Evolutionary conservation across 2,329 filamentous ascomycete genomes (phyloP).

Genomic region (Aschersonia sp.): DNA sequence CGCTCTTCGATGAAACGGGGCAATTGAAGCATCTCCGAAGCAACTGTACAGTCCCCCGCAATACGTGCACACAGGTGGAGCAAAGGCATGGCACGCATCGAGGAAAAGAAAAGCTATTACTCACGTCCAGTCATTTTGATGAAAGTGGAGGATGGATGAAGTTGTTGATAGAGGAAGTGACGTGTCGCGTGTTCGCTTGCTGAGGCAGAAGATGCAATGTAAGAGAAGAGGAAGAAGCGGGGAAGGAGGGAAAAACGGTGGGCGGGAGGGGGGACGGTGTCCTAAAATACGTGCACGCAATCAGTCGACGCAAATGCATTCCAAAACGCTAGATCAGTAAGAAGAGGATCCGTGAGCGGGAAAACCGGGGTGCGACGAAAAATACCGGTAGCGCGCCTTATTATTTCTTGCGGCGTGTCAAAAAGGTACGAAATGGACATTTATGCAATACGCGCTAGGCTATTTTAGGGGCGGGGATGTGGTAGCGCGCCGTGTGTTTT

Average conservation of each 20-base stretch:
- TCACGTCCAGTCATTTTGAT: conserved; percentile 62
- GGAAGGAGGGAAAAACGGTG: conserved; percentile 7
- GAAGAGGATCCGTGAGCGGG: neutral
- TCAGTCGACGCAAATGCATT: conserved; percentile 12
- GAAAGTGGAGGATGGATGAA: conserved; percentile 10
- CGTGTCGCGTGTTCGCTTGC: conserved; percentile 6
- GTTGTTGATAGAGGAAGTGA: neutral
- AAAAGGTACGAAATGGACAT: neutral
- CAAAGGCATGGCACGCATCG: neutral
- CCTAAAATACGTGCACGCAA: conserved; percentile 23
- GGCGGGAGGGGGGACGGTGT: conserved; percentile 9
- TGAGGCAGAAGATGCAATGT: conserved; percentile 8
- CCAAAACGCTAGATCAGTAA: conserved; percentile 8
- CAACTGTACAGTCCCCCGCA: neutral
- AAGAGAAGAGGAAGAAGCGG: conserved; percentile 7
- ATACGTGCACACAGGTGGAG: neutral
- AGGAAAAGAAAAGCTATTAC: conserved; percentile 19
- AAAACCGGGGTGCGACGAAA: neutral
- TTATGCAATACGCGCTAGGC: conserved; percentile 2
- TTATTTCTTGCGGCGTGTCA: neutral
- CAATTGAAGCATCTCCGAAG: neutral
- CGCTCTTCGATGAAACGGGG: neutral
- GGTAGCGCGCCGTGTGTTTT: neutral
- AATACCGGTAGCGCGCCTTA: neutral
- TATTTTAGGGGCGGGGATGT: neutral